Conservation (phyloP, 371 early-diverging fungal species). For the Saksenaea oblongispora region DNA sequence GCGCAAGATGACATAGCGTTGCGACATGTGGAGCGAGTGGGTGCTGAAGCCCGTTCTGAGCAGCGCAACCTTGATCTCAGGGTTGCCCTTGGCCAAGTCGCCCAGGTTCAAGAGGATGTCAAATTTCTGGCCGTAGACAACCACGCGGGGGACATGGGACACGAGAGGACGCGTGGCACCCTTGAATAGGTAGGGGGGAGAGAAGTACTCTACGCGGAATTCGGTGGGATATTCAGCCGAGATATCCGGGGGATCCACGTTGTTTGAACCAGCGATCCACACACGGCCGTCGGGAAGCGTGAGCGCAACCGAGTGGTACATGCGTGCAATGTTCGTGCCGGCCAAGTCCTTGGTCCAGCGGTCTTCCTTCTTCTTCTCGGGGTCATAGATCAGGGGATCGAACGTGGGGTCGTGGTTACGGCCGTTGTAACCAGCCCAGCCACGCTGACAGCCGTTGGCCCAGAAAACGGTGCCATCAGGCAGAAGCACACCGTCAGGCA, state of each 20-base stretch:
- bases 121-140: conserved; percentile 42
- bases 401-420: conserved; percentile 57
- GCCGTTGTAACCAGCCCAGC: conserved; percentile 59
- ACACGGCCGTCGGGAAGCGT: conserved; percentile 58
- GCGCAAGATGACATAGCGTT: conserved; percentile 48
- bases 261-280: conserved; percentile 54
- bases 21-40: conserved; percentile 68
- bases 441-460: conserved; percentile 65
- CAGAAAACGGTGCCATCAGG: conserved; percentile 62
- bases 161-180: conserved; percentile 49
- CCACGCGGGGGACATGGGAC: conserved; percentile 43
- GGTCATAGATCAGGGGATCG: conserved; percentile 61
- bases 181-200: conserved; percentile 62
- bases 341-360: conserved; percentile 49
- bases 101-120: conserved; percentile 37
- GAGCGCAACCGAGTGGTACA: conserved; percentile 69
- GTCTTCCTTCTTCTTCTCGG: conserved; percentile 34
- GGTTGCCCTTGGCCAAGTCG: conserved; percentile 26
- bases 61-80: conserved; percentile 40
- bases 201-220: conserved; percentile 62
- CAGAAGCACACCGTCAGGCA: conserved; percentile 63
- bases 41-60: conserved; percentile 62
- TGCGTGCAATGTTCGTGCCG: conserved; percentile 61
- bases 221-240: conserved; percentile 57
- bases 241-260: conserved; percentile 45